A percentile compares a stretch with the other conserved stretches of the same genome.
These are phyloP conservation scores for Beauveria brongniartii DNA, from an alignment of 2,329 filamentous ascomycete species.

Conservation along the genomic window DNA sequence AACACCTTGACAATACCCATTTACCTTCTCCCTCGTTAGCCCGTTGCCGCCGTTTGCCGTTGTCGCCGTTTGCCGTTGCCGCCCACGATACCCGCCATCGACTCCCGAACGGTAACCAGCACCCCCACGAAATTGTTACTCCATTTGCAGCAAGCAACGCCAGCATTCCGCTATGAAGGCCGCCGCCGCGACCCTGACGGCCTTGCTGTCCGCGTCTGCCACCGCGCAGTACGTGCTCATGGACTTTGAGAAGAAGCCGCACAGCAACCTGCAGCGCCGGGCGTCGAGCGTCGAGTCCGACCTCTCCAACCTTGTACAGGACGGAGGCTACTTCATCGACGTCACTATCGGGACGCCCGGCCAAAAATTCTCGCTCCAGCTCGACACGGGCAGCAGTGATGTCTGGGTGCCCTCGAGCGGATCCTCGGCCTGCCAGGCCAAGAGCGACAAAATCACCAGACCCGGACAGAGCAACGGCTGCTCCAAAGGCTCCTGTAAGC, in stretches of 20 bases:
- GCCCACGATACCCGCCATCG: background rate
- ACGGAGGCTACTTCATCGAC: conserved; percentile 48
- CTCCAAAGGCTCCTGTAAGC: conserved; percentile 39
- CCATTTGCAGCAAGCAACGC: background rate
- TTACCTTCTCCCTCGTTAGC: background rate
- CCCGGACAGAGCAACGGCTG: conserved; percentile 27
- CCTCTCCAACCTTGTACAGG: conserved; percentile 35
- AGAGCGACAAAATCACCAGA: conserved; percentile 5
- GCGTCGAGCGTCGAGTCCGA: conserved; percentile 32
- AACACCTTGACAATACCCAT: background rate
- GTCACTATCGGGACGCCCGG: conserved; percentile 49
- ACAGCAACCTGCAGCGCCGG: conserved; percentile 28
- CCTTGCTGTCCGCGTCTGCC: conserved; percentile 12
- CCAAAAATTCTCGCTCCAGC: conserved; percentile 48
- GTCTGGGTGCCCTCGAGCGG: conserved; percentile 46
- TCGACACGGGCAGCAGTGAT: conserved; percentile 60
- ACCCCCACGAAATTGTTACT: background rate
- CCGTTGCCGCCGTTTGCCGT: background rate
- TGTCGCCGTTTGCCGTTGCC: background rate
- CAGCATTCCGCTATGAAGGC: background rate
- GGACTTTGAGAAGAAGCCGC: conserved; percentile 33
- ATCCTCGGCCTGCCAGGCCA: conserved; percentile 31
- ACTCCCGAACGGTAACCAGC: background rate
- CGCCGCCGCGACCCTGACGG: conserved; percentile 4
- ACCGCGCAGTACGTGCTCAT: conserved; percentile 35